Conservation (phyloP, 192 early-diverging fungal species). For the Coemansia sp. region DNA sequence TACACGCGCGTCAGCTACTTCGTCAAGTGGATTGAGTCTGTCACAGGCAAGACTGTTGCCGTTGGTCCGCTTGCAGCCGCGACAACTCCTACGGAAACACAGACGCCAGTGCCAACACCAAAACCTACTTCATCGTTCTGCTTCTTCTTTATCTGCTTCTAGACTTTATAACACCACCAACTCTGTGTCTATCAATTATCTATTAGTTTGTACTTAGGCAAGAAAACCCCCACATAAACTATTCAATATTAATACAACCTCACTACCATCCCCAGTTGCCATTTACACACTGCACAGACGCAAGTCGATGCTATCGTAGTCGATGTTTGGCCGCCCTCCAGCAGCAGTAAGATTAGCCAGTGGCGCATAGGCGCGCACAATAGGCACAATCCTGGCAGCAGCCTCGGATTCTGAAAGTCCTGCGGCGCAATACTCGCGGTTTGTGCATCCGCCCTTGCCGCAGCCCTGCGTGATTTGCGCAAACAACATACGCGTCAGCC, state of each 20-base stretch:
- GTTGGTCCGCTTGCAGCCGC: conserved; percentile 1
- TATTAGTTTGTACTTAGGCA: background rate
- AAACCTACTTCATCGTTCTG: conserved; percentile 18
- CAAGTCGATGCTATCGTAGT: conserved; percentile 37
- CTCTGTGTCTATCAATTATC: background rate
- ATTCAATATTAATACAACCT: background rate
- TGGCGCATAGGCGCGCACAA: conserved; percentile 39
- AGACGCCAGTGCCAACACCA: conserved; percentile 4
- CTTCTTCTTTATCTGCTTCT: conserved; percentile 41
- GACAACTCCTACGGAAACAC: background rate
- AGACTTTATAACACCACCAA: background rate
- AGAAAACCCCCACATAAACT: too few relatives aligned
- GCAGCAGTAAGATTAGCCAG: conserved; percentile 3
- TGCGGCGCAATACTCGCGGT: conserved; percentile 46
- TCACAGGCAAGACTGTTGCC: conserved; percentile 16
- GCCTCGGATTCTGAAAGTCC: conserved; percentile 31
- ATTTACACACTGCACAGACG: conserved; percentile 24
- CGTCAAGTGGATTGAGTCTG: conserved; percentile 34
- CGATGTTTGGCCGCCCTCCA: conserved; percentile 5
- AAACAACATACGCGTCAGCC: conserved; percentile 70
- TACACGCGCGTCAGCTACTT: conserved; percentile 40
- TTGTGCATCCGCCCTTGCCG: conserved; percentile 65
- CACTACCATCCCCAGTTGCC: background rate
- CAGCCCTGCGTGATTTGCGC: conserved; percentile 80
- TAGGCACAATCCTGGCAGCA: conserved; percentile 30